phyloP scores from a whole-genome alignment of 371 early-diverging fungal species.

The Choanephora cucurbitarum region DNA sequence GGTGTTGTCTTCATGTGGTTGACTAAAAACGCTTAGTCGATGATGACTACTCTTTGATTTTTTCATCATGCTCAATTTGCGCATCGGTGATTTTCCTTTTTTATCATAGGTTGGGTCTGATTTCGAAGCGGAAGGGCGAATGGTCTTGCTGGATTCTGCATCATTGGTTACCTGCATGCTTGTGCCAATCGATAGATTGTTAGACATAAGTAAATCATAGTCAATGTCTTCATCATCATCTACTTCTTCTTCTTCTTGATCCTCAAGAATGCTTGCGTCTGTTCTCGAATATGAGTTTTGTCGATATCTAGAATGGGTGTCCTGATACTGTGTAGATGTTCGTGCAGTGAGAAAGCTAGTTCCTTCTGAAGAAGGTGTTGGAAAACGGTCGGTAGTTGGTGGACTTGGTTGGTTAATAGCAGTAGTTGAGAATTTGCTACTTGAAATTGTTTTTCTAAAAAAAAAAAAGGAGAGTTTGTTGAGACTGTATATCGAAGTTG shows the following conservation, averaged over 20 bases:
- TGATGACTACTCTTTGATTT: not conserved
- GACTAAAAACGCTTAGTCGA: not conserved
- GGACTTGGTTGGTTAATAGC: not conserved
- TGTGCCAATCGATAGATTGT: not conserved
- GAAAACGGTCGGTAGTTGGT: not conserved
- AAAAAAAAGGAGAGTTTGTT: not conserved
- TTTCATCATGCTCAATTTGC: not conserved
- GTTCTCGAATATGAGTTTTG: not conserved
- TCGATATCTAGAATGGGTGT: slow-evolving; percentile 1
- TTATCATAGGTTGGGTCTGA: not conserved
- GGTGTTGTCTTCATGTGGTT: not conserved
- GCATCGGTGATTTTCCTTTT: not conserved
- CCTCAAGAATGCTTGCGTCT: too few relatives aligned
- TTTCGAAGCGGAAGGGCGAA: slow-evolving; percentile 5
- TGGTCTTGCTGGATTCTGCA: slow-evolving; percentile 12
- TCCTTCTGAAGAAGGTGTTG: slow-evolving; percentile 16
- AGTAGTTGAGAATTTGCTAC: not conserved
- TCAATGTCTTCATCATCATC: slow-evolving; percentile 14
- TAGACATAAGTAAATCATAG: slow-evolving; percentile 2
- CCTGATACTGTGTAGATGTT: slow-evolving; percentile 1
- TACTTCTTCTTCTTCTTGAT: too few relatives aligned
- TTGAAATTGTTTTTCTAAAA: not conserved
- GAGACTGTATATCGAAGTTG: not conserved
- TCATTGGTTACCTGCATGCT: slow-evolving; percentile 1
- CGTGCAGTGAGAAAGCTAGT: slow-evolving; percentile 22